Evolutionary conservation across 2,329 filamentous ascomycete genomes (phyloP), one percentile per base, ranked within the genome.

Genomic region (Colletotrichum lindemuthianum): DNA sequence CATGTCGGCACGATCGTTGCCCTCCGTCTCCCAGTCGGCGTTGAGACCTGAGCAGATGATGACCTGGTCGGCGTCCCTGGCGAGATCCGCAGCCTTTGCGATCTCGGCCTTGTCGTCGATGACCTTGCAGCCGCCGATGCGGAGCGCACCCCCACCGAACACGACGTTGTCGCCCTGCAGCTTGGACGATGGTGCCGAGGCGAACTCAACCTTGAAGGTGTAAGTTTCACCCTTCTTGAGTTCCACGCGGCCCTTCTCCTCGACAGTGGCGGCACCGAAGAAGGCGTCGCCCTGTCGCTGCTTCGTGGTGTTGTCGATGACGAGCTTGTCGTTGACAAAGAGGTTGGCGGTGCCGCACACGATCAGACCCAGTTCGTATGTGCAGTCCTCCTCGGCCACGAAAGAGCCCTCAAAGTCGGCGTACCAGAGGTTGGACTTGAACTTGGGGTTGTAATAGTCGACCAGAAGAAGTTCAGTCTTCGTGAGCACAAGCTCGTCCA

Each of bases 21-120:
- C 89, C 78, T 92, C 90, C 1, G 87, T 87, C 74, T 92, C 90
- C 89, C 90, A 92, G 70, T 92, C 90, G 55, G 83, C 84, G 70
- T 91, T 92, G 83, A 68, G 83, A 2, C 92, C 92, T 2, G 89
- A 89, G 72, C 92, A 91, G 58, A 96, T 81, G 66, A 96, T 84
- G 51, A 94, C 92, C 72, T 94, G 90, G 60, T 95, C 91, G 2
- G 89, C 89, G 45, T 86, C 82, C 72, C 83, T 85, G 36, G 92
- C 92, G 7, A 91, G 80, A 34, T 84, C 81, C 1, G 90, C 89
- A 1, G 92, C 91, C 65, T 88, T 83, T 53, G 84, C 78, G 60
- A 93, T 88, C 71, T 90, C 86, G 13, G 83, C 81, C 60, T 86
- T 77, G 41, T 83, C 77, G 69, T 88, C 82, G 49, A 89, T 83